Base-by-base conservation (phyloP, 2,329 filamentous ascomycete genomes). In the Neocatenulostroma microsporum region DNA sequence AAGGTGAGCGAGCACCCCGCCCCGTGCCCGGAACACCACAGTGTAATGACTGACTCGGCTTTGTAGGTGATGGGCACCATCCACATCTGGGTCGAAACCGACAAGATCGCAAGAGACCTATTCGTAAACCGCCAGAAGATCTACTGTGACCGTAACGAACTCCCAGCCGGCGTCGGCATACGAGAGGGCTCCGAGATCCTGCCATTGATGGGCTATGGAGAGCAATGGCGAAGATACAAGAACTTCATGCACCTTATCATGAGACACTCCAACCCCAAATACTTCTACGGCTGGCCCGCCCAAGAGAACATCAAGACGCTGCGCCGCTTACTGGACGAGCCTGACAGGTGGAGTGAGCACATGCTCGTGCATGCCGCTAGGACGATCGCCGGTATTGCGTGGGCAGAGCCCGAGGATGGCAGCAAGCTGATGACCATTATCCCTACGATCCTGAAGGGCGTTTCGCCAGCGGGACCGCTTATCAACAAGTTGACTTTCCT, bases 201-300 rank as follows among this genome's bases (percentile, higher is more conserved):
- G 10, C 55, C 55, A 2, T 45, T 58, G 13, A 55, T 55, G 49
- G 55, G 52, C 13, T 55, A 51, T 32, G 49, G 54, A 39, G 54
- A 58, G 29, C 44, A 51, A 15, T 52, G 49, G 41, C 32, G 43
- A 21, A 45, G 53, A 3, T 34, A 44, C 39, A 44, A 39, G 49
- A 58, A 58, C 49, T 58, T 58, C 48, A 57, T 58, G 45, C 55
- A 58, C 44, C 34, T 47, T 31, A 56, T 58, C 40, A 57, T 57
- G 52, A 45, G 50, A 31, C 46, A 57, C 36, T 46, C 54, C 21
- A 44, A 46, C 31, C 52, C 52, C 11, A 49, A 50, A 25, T 39
- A 41, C 9, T 58, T 57, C 46, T 58, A 56, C 40, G 50, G 51
- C 34, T 55, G 48, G 42, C 55, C 55, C 4, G 45, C 43, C n/a